Evolutionary conservation across 495 filamentous ascomycete genomes (phyloP).

Genomic region (Rusavskia elegans): DNA sequence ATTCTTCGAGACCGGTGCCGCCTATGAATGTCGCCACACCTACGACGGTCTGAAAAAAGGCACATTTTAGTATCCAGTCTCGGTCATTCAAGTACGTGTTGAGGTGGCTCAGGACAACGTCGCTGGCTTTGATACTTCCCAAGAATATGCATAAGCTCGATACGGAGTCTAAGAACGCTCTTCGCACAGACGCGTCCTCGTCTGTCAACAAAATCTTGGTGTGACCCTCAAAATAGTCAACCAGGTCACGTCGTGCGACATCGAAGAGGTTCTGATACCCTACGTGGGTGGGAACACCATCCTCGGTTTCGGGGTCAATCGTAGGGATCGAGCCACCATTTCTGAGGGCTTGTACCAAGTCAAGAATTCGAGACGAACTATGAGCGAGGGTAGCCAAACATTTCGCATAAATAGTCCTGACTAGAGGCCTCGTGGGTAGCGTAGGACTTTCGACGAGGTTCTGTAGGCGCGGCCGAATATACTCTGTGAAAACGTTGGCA

Average conservation of each 20-base stretch:
- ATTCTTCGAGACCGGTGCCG: constrained; percentile 76
- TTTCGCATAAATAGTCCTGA: constrained; percentile 81
- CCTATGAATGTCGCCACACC: constrained; percentile 87
- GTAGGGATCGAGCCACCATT: constrained; percentile 70
- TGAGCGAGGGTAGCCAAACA: constrained; percentile 84
- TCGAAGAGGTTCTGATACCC: constrained; percentile 74
- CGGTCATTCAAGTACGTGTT: constrained; percentile 96
- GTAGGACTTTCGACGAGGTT: constrained; percentile 42
- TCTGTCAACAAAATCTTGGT: constrained; percentile 86
- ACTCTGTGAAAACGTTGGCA: constrained; percentile 88
- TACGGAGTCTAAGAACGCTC: constrained; percentile 88
- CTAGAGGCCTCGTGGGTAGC: constrained; percentile 44
- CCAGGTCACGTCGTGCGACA: constrained; percentile 56
- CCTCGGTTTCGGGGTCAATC: constrained; percentile 67
- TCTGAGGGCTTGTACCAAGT: constrained; percentile 76
- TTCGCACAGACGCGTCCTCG: constrained; percentile 67
- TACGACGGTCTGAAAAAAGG: constrained; percentile 90
- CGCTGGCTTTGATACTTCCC: constrained; percentile 72
- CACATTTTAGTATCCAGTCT: constrained; percentile 92
- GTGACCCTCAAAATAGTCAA: constrained; percentile 67
- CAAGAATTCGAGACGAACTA: constrained; percentile 71
- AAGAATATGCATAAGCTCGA: constrained; percentile 91
- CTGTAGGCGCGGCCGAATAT: constrained; percentile 74
- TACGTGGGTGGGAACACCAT: constrained; percentile 37
- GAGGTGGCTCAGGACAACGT: constrained; percentile 84